phyloP scores from a whole-genome alignment of 805 yeast species.

The Sugiyamaella boreocaroliniensis region DNA sequence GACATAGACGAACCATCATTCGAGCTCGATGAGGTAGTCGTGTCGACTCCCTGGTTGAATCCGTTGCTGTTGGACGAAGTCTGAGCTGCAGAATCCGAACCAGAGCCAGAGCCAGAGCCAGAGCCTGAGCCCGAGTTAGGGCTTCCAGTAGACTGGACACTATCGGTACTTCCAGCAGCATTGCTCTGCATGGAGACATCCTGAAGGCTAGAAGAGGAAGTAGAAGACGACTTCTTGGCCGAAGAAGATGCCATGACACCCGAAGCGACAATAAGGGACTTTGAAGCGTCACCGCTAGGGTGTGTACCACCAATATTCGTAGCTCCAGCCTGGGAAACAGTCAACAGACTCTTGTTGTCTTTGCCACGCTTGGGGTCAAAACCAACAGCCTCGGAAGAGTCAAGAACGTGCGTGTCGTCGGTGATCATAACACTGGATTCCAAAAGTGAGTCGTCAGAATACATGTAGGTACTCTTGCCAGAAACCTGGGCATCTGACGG shows the following conservation, averaged over 20 bases:
- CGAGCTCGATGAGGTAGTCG: not conserved
- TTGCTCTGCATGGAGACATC: conserved; percentile 4
- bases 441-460: conserved; percentile 39
- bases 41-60: not conserved
- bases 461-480: conserved; percentile 50
- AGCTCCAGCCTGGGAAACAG: conserved; percentile 12
- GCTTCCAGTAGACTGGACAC: not conserved
- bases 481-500: conserved; percentile 46
- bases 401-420: conserved; percentile 54
- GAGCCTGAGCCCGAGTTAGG: conserved; percentile 1
- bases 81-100: conserved; percentile 5
- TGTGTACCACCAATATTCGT: conserved; percentile 11
- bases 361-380: conserved; percentile 36
- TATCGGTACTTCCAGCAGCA: not conserved
- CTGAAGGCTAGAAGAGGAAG: conserved; percentile 8
- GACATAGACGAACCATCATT: not conserved
- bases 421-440: conserved; percentile 52
- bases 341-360: conserved; percentile 7
- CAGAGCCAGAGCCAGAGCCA: conserved; percentile 14
- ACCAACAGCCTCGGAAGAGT: conserved; percentile 48
- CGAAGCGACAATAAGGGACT: conserved; percentile 11
- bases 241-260: conserved; percentile 3
- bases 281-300: conserved; percentile 4
- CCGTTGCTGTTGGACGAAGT: not conserved
- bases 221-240: conserved; percentile 13